Evolutionary conservation across 2,329 filamentous ascomycete genomes (phyloP).

Genomic region (Chaetomium sp.): DNA sequence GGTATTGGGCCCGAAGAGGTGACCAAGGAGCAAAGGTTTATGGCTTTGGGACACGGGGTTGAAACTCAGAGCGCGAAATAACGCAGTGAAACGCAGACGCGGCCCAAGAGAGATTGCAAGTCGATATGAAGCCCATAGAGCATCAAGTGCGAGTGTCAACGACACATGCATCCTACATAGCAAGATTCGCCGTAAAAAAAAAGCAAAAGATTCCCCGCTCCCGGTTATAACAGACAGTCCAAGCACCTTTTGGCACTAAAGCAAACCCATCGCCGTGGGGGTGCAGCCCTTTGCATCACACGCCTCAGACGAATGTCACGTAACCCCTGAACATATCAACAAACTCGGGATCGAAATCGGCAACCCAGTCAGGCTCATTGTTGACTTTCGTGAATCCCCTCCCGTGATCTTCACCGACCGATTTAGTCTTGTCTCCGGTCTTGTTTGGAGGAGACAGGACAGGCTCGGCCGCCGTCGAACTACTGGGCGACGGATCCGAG

Average conservation of each 20-base stretch:
- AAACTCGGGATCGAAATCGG: constrained; percentile 33
- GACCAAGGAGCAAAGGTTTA: background rate
- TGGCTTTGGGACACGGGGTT: background rate
- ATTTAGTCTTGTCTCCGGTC: no score
- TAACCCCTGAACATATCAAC: constrained; percentile 36
- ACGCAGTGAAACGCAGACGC: background rate
- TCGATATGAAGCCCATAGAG: background rate
- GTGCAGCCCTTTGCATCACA: background rate
- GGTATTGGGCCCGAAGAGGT: no score
- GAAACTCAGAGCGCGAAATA: background rate
- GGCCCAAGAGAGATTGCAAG: background rate
- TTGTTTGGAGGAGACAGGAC: background rate
- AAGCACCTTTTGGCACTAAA: background rate
- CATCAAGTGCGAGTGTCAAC: background rate
- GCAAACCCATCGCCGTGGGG: background rate
- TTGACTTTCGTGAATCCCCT: background rate
- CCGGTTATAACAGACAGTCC: background rate
- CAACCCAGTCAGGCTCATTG: constrained; percentile 35
- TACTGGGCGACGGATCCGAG: background rate
- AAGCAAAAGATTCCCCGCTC: background rate
- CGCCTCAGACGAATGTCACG: constrained; percentile 32
- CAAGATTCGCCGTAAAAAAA: background rate
- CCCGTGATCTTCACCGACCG: rapidly evolving
- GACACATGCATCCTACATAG: background rate
- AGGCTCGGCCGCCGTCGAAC: background rate